These are phyloP conservation scores for Orbilia brochopaga DNA, from an alignment of 2,329 filamentous ascomycete species.

Conservation along the genomic window DNA sequence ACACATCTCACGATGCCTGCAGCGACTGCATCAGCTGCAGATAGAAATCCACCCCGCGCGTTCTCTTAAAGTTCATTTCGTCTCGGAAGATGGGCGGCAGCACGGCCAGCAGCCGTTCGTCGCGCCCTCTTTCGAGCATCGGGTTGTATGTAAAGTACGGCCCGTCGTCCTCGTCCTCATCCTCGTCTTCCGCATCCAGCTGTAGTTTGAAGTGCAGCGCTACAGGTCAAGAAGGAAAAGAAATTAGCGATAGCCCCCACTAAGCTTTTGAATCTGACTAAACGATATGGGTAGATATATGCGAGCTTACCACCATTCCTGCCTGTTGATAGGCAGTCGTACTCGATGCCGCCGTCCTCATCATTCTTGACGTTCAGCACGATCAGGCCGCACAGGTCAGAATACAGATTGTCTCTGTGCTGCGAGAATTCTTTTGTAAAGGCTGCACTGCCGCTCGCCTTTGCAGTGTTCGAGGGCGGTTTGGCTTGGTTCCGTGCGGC, in stretches of 20 bases:
- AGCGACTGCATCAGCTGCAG: slow-evolving; percentile 44
- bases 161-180: slow-evolving; percentile 33
- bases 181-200: slow-evolving; percentile 37
- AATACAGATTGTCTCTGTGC: slow-evolving; percentile 46
- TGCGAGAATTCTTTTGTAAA: slow-evolving; percentile 39
- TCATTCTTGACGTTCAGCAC: slow-evolving; percentile 43
- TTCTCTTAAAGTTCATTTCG: slow-evolving; percentile 49
- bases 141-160: slow-evolving; percentile 49
- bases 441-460: not conserved
- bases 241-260: slow-evolving; percentile 4
- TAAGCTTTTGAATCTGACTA: not conserved
- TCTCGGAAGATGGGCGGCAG: slow-evolving; percentile 43
- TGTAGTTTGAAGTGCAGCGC: slow-evolving; percentile 47
- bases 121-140: slow-evolving; percentile 40
- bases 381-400: slow-evolving; percentile 46
- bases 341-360: slow-evolving; percentile 47
- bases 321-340: slow-evolving; percentile 48
- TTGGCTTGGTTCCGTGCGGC: slow-evolving; percentile 40
- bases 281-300: not conserved
- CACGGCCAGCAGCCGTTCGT: slow-evolving; percentile 37
- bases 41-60: slow-evolving; percentile 46
- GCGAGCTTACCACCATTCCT: slow-evolving; percentile 39
- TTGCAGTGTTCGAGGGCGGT: slow-evolving; percentile 18
- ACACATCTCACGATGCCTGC: slow-evolving; percentile 18
- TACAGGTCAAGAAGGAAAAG: not conserved